Evolutionary conservation across 2,329 filamentous ascomycete genomes (phyloP).

Genomic region (Fusarium transvaalense): DNA sequence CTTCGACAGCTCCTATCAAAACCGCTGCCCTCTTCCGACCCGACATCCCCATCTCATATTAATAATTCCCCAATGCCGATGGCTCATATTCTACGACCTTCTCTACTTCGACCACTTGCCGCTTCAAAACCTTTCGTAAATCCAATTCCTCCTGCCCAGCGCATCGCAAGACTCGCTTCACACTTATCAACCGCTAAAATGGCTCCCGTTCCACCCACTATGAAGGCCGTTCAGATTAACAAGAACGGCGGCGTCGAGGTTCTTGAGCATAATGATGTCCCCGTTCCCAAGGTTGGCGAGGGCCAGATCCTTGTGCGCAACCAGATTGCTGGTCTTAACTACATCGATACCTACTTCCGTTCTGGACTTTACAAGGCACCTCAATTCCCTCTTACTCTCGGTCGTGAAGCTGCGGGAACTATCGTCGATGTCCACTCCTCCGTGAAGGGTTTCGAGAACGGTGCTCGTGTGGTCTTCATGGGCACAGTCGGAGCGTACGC

Average conservation of each 20-base stretch:
- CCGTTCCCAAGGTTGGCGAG: conserved; percentile 74
- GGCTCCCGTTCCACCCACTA: conserved; percentile 79
- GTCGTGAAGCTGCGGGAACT: conserved; percentile 81
- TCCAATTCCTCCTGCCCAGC: conserved; percentile 18
- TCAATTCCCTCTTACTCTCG: conserved; percentile 77
- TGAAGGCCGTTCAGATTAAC: conserved; percentile 75
- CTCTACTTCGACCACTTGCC: conserved; percentile 33
- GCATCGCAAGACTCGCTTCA: conserved; percentile 15
- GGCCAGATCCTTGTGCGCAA: conserved; percentile 85
- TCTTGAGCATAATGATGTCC: conserved; percentile 77
- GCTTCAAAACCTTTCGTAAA: conserved; percentile 5
- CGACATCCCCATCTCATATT: conserved; percentile 1
- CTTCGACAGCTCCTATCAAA: conserved; percentile 2
- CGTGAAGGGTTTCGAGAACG: conserved; percentile 68
- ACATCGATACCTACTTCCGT: conserved; percentile 92
- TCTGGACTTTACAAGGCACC: conserved; percentile 81
- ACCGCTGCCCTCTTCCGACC: conserved; percentile 6
- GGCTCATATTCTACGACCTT: conserved; percentile 38
- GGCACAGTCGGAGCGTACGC: conserved; percentile 63
- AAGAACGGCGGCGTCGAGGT: conserved; percentile 77
- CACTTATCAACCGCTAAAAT: conserved; percentile 62
- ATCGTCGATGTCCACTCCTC: conserved; percentile 72
- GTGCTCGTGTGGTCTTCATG: conserved; percentile 80
- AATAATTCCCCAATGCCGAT: conserved; percentile 17
- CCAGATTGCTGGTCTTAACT: conserved; percentile 84